Base-by-base conservation (phyloP, 2,329 filamentous ascomycete species). In the Truncatella angustata region DNA sequence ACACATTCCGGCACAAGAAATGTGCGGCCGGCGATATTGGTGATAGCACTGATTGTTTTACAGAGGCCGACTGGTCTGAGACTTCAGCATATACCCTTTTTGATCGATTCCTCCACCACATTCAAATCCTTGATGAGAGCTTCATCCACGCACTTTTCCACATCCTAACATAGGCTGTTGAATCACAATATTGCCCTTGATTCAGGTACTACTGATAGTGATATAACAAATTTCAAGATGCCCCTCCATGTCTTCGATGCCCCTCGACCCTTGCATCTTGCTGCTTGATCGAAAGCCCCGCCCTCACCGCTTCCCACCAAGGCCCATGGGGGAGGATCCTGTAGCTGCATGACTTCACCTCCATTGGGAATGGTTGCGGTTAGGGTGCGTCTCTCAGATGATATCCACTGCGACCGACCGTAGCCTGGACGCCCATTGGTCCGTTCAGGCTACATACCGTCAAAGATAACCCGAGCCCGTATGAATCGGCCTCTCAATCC, bases 321-420 rank as follows among this genome's bases (percentile, higher is more conserved):
- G 12, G 40, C 40, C 40, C 40, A 44, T 44, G 40, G 40, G 40
- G 40, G 37, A 44, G 14, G 40, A 44, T 44, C 40, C 40, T 26
- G 24, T 23, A n/a, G n/a, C 40, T 44, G 40, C 40, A 44, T 44
- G 28, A 44, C 40, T 23, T 23, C 40, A 44, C 16, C 40, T 44
- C 24, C 24, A 23, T 44, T 28, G 40, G 40, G 40, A 44, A 23
- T 44, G 40, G 40, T 24, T 23, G 40, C 40, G 40, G 40, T 23
- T 44, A 24, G 20, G 40, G 40, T 23, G 26, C 35, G 3, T 20
- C 11, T 36, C 14, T 20, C 20, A 24, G 5, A 26, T 26, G 21
- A 37, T 44, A 20, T 44, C 9, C 23, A 26, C 36, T 50, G 49
- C 37, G 44, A 16, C 30, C 14, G 12, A 16, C 12, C 40, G 14